Conservation (phyloP, 257 asterid genomes). For the Przewalskia tangutica region DNA sequence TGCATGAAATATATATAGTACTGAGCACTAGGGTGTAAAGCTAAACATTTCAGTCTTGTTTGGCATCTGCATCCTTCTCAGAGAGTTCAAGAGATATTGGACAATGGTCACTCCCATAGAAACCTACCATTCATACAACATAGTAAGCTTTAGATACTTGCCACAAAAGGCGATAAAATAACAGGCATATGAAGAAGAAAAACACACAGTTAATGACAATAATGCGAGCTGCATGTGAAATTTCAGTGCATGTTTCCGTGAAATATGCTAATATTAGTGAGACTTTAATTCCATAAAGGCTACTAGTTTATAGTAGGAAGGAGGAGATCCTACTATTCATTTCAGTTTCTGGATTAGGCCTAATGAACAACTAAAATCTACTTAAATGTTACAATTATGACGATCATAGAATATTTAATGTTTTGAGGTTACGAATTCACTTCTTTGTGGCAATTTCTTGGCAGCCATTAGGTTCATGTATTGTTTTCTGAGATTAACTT, state of each 20-base stretch:
- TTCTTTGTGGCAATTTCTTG: neutral
- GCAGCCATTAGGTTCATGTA: neutral
- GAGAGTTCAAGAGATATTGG: conserved; percentile 78
- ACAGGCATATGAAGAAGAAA: neutral
- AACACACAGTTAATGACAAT: neutral
- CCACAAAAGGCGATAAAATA: neutral
- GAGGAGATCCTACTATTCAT: neutral
- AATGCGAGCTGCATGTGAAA: neutral
- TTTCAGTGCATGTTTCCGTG: neutral
- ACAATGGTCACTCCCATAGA: conserved; percentile 95
- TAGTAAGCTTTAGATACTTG: neutral
- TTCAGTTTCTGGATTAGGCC: neutral
- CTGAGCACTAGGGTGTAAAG: neutral
- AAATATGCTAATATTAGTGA: neutral
- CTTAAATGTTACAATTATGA: neutral
- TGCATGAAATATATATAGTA: neutral
- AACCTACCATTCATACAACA: conserved; percentile 40
- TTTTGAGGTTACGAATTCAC: neutral
- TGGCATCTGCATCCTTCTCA: conserved; percentile 17
- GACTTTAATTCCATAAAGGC: neutral
- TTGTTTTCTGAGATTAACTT: neutral
- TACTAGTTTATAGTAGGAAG: neutral
- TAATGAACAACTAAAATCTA: neutral
- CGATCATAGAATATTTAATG: neutral
- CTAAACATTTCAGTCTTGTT: conserved; percentile 9